Percentiles rank a stretch among this genome's conserved stretches.
Conservation (phyloP, 2,329 filamentous ascomycete species). For the Hypoxylon sp. region DNA sequence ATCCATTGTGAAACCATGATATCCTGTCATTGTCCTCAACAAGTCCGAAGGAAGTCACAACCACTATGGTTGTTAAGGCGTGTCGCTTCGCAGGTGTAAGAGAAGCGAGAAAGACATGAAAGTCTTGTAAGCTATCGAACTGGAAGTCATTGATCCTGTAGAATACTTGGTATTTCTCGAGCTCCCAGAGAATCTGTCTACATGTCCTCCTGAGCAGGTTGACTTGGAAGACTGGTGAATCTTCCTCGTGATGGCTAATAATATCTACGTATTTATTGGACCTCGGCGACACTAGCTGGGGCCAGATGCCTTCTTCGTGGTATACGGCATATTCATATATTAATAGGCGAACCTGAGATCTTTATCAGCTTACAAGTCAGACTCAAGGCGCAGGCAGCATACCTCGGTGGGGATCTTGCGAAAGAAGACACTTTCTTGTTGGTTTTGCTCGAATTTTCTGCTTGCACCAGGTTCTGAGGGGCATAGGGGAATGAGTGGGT, state of each 20-base stretch:
- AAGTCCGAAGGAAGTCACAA: not conserved
- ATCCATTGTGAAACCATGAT: not conserved
- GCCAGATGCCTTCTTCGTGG: not conserved
- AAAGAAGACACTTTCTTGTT: not conserved
- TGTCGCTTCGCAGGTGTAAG: not conserved
- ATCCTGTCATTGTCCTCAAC: not conserved
- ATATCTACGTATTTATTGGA: not conserved
- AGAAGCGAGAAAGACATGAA: not conserved
- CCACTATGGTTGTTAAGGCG: not conserved
- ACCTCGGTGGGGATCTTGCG: not conserved
- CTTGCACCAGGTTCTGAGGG: not conserved
- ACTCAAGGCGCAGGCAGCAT: not conserved
- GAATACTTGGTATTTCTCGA: conserved; percentile 2
- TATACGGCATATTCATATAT: not conserved
- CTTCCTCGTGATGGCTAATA: not conserved
- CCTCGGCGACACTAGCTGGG: not conserved
- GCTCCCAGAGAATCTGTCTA: not conserved
- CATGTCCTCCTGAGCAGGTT: not conserved
- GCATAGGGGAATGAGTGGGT: not conserved
- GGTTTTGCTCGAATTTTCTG: not conserved
- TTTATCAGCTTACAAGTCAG: not conserved
- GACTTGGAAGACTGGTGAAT: not conserved
- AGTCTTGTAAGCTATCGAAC: not conserved
- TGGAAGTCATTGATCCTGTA: not conserved
- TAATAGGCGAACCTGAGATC: not conserved